phyloP scores from a whole-genome alignment of 1,139 yeast genomes.

The Taphrina populina region DNA sequence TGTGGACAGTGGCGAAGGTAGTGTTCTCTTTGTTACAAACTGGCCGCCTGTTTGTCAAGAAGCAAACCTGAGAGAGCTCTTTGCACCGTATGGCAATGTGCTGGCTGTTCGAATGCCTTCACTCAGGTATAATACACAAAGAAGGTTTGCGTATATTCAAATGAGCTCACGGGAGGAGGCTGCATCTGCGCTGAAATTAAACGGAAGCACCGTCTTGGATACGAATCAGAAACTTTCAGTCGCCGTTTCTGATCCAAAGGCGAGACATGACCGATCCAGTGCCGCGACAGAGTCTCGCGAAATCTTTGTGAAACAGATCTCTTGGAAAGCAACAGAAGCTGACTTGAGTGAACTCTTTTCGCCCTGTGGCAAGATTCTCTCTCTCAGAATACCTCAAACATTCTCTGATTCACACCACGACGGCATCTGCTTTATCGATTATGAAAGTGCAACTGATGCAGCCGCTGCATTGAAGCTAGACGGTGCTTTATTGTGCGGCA shows the following conservation, averaged over 20 bases:
- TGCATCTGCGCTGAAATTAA: conserved; percentile 51
- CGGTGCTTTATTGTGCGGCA: conserved; percentile 30
- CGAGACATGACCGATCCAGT: conserved; percentile 1
- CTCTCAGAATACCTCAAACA: conserved; percentile 52
- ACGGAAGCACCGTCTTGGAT: conserved; percentile 48
- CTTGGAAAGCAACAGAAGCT: conserved; percentile 46
- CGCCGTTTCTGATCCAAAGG: conserved; percentile 27
- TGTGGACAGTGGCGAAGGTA: conserved; percentile 52
- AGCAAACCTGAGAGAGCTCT: conserved; percentile 47
- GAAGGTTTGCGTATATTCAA: conserved; percentile 79
- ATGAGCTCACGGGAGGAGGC: conserved; percentile 52
- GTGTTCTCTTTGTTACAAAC: conserved; percentile 63
- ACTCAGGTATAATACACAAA: conserved; percentile 54
- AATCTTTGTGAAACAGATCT: conserved; percentile 55
- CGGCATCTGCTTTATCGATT: conserved; percentile 22
- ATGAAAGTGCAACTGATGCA: conserved; percentile 1
- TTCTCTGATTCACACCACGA: conserved; percentile 18
- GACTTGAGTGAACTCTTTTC: conserved; percentile 45
- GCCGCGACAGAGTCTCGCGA: conserved; percentile 49
- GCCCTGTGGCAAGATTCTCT: conserved; percentile 54
- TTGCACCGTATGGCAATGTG: conserved; percentile 52
- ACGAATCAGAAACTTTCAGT: conserved; percentile 38
- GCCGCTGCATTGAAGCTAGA: conserved; percentile 1
- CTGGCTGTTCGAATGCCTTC: conserved; percentile 68
- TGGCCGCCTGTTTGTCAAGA: conserved; percentile 29